Base-by-base conservation (phyloP, 768 basidiomycete genomes). In the Tricholoma sp. region DNA sequence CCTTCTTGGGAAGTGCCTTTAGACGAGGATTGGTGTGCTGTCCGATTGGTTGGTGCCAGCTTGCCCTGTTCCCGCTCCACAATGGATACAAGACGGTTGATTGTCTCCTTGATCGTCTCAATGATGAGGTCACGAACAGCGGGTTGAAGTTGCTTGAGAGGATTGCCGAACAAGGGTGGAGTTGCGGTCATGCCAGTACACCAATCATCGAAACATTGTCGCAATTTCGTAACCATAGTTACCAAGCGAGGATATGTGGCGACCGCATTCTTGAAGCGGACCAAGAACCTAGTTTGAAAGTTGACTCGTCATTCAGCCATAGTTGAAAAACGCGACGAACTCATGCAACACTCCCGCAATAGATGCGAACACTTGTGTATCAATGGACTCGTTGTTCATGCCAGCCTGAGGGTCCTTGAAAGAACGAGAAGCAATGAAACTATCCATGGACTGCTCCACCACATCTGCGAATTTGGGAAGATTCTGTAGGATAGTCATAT, bases 241-340 rank as follows among this genome's bases (percentile, higher is more conserved):
- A 62, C 62, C 1, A 88, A 66, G 22, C 71, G 66, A 0, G 82
- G 82, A 57, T 82, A 74, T 22, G 69, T 75, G 2, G 72, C 68
- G 9, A 80, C 68, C 0, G 79, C 77, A 45, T 81, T 78, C 66
- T 85, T 84, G 70, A 85, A 86, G 2, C 84, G 83, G 4, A 74
- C 74, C 6, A 86, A 62, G 52, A 74, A 82, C 59, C 85, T 50
- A 6, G 14, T 29, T 16, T 14, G 3, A 29, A 6, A 8, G 47
- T 11, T 49, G n/a, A 29, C n/a, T 31, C 14, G n/a, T 18, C n/a
- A 8, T n/a, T 50, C 47, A 50, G 7, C 5, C 3, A 10, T 50
- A 10, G 16, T 31, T 31, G 0, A 18, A 10, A 3, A 18, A 29
- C 1, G 8, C 0, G 2, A 67, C 79, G 7, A 61, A 86, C 85